phyloP scores from a whole-genome alignment of 805 yeast species.

The Candida suzukii region DNA sequence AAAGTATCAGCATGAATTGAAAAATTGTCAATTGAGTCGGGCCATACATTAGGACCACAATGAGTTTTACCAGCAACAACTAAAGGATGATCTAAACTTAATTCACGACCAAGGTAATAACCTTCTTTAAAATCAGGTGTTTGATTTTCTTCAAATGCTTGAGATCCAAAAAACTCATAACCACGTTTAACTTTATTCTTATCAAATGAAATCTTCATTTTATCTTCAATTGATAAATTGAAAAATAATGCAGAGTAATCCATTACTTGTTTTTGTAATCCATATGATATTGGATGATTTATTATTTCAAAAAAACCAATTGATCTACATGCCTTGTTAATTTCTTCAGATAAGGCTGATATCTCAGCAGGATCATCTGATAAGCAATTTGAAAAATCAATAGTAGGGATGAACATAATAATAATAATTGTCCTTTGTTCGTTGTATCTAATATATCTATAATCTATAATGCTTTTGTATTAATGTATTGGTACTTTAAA shows the following conservation, averaged over 20 bases:
- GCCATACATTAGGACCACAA: slow-evolving; percentile 15
- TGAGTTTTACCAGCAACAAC: slow-evolving; percentile 10
- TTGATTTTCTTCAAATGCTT: slow-evolving; percentile 12
- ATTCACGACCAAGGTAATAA: slow-evolving; percentile 24
- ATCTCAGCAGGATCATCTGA: neutral
- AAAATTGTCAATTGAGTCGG: slow-evolving; percentile 21
- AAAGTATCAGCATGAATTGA: slow-evolving; percentile 18
- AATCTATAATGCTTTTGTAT: too few species aligned
- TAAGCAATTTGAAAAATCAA: slow-evolving; percentile 11
- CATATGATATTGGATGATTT: slow-evolving; percentile 13
- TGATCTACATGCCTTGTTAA: slow-evolving; percentile 6
- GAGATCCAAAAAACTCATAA: slow-evolving; percentile 18
- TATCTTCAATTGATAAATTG: slow-evolving; percentile 13
- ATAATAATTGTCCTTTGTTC: too few species aligned
- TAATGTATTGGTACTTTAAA: too few species aligned
- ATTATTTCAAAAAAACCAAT: slow-evolving; percentile 15
- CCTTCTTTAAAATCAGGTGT: slow-evolving; percentile 28
- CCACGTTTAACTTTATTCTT: slow-evolving; percentile 18
- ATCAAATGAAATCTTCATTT: slow-evolving; percentile 17
- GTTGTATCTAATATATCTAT: too few species aligned
- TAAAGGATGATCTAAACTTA: slow-evolving; percentile 3
- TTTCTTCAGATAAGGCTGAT: slow-evolving; percentile 1
- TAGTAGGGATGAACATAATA: slow-evolving; percentile 3
- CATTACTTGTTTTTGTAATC: slow-evolving; percentile 11
- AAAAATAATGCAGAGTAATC: slow-evolving; percentile 20